Percentiles rank a stretch among this genome's conserved stretches.
Conservation (phyloP, 1,284 basidiomycete species). For the Golubevia sp. region DNA sequence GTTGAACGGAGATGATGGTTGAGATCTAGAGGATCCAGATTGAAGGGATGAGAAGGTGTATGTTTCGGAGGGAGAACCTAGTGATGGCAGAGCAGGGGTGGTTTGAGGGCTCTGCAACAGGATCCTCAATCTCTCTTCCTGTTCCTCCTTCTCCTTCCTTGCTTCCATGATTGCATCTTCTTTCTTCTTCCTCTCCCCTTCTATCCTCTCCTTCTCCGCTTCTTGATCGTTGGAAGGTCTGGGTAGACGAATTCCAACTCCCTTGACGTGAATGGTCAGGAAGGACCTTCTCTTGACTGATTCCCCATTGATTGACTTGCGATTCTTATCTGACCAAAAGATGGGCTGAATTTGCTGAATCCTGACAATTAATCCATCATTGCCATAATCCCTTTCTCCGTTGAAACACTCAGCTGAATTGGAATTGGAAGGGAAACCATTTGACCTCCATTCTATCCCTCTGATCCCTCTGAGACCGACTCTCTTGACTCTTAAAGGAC, state of each 20-base stretch:
- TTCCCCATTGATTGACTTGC: neutral
- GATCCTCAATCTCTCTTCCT: slow-evolving; percentile 8
- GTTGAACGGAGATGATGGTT: neutral
- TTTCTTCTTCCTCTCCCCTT: neutral
- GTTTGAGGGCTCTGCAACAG: too few relatives aligned
- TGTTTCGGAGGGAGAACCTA: slow-evolving; percentile 9
- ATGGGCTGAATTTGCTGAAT: slow-evolving; percentile 28
- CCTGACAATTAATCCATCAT: slow-evolving; percentile 29
- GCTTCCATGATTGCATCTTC: slow-evolving; percentile 1
- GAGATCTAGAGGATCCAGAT: slow-evolving; percentile 1
- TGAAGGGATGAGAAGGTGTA: slow-evolving; percentile 13
- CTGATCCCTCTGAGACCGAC: slow-evolving; percentile 39
- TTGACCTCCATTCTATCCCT: slow-evolving; percentile 41
- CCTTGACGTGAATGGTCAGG: slow-evolving; percentile 36
- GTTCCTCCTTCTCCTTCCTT: slow-evolving; percentile 3
- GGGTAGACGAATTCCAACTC: slow-evolving; percentile 34
- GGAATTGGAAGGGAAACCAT: slow-evolving; percentile 22
- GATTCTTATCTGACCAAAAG: slow-evolving; percentile 9
- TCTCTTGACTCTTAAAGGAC: slow-evolving; percentile 31
- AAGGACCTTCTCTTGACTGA: neutral
- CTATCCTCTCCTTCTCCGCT: neutral
- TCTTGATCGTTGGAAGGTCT: too few relatives aligned
- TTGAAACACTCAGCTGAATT: too few relatives aligned
- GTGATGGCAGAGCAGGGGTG: neutral
- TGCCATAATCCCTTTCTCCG: neutral